Conservation (phyloP, 495 filamentous ascomycete species). For the Ramalina intermedia region DNA sequence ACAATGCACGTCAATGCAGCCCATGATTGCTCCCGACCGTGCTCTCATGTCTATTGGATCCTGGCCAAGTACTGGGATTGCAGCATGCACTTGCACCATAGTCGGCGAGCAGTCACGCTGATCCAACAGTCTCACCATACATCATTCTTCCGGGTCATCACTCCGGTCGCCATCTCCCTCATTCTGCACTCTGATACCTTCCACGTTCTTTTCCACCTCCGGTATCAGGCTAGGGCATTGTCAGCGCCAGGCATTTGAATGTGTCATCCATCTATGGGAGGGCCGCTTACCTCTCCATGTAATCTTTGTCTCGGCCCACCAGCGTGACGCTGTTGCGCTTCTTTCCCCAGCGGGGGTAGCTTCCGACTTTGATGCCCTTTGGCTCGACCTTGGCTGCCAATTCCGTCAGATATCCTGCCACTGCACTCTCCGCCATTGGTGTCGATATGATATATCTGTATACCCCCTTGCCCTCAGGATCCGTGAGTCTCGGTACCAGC, state of each 20-base stretch:
- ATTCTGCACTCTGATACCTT: constrained; percentile 37
- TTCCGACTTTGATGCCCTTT: constrained; percentile 82
- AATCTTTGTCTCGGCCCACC: constrained; percentile 56
- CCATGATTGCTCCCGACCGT: too few species aligned
- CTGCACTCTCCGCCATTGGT: constrained; percentile 67
- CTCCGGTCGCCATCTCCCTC: constrained; percentile 47
- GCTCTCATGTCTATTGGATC: too few species aligned
- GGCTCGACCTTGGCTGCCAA: constrained; percentile 55
- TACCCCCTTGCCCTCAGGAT: constrained; percentile 69
- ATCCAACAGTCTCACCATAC: not conserved
- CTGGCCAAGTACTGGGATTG: too few species aligned
- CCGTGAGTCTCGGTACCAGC: constrained; percentile 51
- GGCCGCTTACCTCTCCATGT: constrained; percentile 32
- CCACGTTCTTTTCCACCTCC: constrained; percentile 47
- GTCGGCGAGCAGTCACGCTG: too few species aligned
- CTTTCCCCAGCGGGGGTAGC: constrained; percentile 87
- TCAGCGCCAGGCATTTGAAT: not conserved
- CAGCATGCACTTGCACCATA: too few species aligned
- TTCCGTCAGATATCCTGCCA: constrained; percentile 70
- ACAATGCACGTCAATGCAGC: too few species aligned
- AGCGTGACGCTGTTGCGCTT: constrained; percentile 81
- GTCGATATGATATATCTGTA: constrained; percentile 70
- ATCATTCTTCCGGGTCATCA: constrained; percentile 11
- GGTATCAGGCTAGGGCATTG: constrained; percentile 26
- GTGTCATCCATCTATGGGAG: not conserved